phyloP scores from a whole-genome alignment of 106 monocot genomes.

The Allium fistulosum region DNA sequence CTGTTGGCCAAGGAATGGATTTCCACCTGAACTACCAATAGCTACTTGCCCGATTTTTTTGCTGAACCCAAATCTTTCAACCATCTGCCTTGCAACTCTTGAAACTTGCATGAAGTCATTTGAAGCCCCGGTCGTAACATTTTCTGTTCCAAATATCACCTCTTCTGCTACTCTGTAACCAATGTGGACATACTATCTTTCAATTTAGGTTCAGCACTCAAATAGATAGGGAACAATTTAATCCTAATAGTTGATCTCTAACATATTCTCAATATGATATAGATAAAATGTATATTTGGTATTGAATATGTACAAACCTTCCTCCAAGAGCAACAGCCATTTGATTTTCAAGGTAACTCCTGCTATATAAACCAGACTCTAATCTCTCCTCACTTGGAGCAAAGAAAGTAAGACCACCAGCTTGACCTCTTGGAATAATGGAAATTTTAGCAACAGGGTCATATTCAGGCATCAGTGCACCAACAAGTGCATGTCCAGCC shows the following conservation, averaged over 20 bases:
- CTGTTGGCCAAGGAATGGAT: constrained; percentile 98
- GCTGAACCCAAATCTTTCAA: constrained; percentile 95
- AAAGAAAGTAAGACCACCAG: constrained; percentile 96
- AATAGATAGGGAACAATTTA: too few relatives aligned
- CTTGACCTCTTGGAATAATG: constrained; percentile 95
- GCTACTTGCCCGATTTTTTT: constrained; percentile 95
- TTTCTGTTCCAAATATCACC: constrained; percentile 95
- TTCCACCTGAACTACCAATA: constrained; percentile 84
- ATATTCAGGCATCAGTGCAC: constrained; percentile 98
- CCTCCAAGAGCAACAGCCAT: constrained; percentile 99
- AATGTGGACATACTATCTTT: neutral
- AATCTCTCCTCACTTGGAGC: constrained; percentile 98
- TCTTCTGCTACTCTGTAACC: constrained; percentile 90
- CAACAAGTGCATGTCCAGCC: constrained; percentile 97
- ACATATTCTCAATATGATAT: too few relatives aligned
- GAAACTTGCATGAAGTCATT: constrained; percentile 99
- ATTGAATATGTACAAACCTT: constrained; percentile 34
- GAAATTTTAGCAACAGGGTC: constrained; percentile 99
- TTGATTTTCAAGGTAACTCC: constrained; percentile 94
- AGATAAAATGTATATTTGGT: neutral
- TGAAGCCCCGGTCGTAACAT: constrained; percentile 96
- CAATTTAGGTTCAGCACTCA: too few relatives aligned
- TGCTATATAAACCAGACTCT: constrained; percentile 93
- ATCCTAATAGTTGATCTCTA: too few relatives aligned
- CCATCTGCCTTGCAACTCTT: constrained; percentile 96